Evolutionary conservation across 2,329 filamentous ascomycete species (phyloP).

Genomic region (Aspergillus luchuensis): DNA sequence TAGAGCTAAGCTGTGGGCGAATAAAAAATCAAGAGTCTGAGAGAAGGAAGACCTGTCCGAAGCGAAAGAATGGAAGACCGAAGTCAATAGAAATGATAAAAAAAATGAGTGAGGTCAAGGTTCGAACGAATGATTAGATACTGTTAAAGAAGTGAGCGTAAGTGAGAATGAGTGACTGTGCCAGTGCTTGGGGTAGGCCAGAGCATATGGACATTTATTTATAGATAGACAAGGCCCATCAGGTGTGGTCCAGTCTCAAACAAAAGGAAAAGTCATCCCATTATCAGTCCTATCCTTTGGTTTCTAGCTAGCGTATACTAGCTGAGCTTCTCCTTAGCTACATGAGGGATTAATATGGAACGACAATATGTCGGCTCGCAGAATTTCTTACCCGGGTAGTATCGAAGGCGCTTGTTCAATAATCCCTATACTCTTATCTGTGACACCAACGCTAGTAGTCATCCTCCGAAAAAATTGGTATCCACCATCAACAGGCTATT

Average conservation of each 20-base stretch:
- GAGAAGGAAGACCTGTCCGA: too few species aligned
- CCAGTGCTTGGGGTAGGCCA: not conserved
- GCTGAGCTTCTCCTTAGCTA: not conserved
- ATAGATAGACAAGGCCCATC: not conserved
- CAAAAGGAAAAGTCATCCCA: not conserved
- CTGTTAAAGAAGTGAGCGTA: not conserved
- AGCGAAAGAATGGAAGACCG: too few species aligned
- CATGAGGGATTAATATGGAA: not conserved
- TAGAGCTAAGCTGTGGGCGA: not conserved
- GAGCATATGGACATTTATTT: not conserved
- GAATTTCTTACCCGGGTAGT: too few species aligned
- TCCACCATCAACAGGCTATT: not conserved
- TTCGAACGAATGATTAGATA: not conserved
- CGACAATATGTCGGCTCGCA: not conserved
- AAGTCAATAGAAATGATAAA: not conserved
- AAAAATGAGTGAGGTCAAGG: not conserved
- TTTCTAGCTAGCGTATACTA: not conserved
- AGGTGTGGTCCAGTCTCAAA: not conserved
- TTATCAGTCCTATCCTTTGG: not conserved
- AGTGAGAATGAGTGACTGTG: not conserved
- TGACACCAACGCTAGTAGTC: too few species aligned
- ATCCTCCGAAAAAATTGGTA: not conserved
- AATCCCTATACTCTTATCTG: too few species aligned
- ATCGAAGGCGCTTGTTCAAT: too few species aligned
- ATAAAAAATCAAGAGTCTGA: not conserved